Base-by-base conservation (phyloP, 192 early-diverging fungal species). In the Podila epicladia region DNA sequence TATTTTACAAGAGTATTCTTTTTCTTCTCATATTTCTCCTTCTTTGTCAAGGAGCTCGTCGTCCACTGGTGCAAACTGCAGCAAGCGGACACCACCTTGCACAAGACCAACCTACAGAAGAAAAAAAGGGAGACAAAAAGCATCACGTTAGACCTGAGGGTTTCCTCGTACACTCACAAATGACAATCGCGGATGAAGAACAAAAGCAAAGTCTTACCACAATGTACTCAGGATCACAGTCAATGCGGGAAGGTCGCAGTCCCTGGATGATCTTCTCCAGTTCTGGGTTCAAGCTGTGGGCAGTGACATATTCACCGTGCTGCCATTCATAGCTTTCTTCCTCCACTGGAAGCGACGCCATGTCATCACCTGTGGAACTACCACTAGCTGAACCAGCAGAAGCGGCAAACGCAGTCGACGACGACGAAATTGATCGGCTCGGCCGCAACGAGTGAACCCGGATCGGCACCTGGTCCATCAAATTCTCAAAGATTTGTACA, bases 221-320 rank as follows among this genome's bases (percentile, higher is more conserved):
- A 26, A 79, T 79, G 35, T 79, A 79, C 65, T 79, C 75, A 26
- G 75, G 75, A 45, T 79, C 75, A 57, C 75, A 79, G 45, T 79
- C 75, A 53, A 79, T 72, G 53, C 75, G 75, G 28, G 75, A 79
- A n/a, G 75, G 75, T 28, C 75, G 75, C 2, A 79, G 61, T 9
- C 75, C 75, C 33, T 79, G 75, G 26, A 79, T 79, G 32, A 79
- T 79, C 61, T 67, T 72, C 35, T 79, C 75, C 0, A 79, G 59
- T 13, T 65, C 61, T 31, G 75, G 75, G 58, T 79, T 72, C 1
- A 58, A 37, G 41, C 75, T 79, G 19, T 79, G 75, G 2, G 75
- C 75, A 20, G 69, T 79, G 17, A 79, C 75, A 59, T 72, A 79
- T 35, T 79, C 75, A 28, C 69, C 75, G 62, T 79, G 75, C 15